Evolutionary conservation across 2,329 filamentous ascomycete species (phyloP).

Genomic region (Fulvia fulva): DNA sequence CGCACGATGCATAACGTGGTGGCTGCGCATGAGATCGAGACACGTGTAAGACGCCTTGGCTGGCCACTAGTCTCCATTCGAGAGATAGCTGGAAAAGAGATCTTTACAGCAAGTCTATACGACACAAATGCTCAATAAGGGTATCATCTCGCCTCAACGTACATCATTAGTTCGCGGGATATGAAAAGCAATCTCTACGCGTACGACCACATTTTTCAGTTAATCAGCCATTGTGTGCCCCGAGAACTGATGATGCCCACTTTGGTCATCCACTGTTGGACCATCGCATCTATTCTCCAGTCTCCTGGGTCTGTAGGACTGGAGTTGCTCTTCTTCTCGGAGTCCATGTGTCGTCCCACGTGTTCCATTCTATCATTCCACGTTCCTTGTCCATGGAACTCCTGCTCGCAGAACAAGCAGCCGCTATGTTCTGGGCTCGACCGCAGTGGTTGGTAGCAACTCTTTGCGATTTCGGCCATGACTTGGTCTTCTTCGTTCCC

Average conservation of each 20-base stretch:
- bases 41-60: not conserved
- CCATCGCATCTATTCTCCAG: constrained; percentile 31
- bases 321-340: constrained; percentile 35
- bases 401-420: constrained; percentile 63
- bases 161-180: not conserved
- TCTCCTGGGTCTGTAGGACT: constrained; percentile 34
- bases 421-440: constrained; percentile 56
- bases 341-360: constrained; percentile 75
- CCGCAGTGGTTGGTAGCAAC: constrained; percentile 60
- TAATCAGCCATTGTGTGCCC: not conserved
- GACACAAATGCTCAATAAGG: too few relatives aligned
- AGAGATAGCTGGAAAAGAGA: not conserved
- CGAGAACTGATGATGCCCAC: constrained; percentile 35
- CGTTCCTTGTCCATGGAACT: constrained; percentile 59
- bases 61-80: not conserved
- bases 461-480: constrained; percentile 51
- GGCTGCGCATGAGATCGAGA: not conserved
- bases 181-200: not conserved
- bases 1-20: not conserved
- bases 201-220: not conserved
- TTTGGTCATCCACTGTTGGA: constrained; percentile 39
- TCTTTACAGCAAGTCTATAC: not conserved
- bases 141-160: not conserved
- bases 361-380: constrained; percentile 90
- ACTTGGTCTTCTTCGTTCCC: constrained; percentile 16